These are phyloP conservation scores for Alternaria gansuensis DNA, from an alignment of 2,329 filamentous ascomycete species.

Conservation along the genomic window DNA sequence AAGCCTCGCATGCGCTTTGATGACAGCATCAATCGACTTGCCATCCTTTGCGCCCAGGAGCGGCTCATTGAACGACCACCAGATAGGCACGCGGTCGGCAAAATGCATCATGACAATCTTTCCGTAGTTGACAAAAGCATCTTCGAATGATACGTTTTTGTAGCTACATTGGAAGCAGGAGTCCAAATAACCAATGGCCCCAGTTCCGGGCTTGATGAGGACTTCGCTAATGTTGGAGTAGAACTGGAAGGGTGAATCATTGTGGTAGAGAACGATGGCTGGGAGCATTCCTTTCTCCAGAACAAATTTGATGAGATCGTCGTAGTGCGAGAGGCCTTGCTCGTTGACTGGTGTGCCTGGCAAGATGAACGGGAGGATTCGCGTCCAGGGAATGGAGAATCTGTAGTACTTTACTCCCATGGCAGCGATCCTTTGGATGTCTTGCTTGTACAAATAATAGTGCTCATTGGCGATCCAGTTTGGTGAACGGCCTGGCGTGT, in stretches of 20 bases:
- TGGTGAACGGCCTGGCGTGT: constrained; percentile 17
- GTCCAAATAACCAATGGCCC: constrained; percentile 43
- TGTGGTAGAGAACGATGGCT: constrained; percentile 60
- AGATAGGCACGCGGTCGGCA: constrained; percentile 61
- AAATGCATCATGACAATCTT: constrained; percentile 63
- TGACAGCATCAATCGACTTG: constrained; percentile 47
- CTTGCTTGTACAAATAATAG: constrained; percentile 66
- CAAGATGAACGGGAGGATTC: constrained; percentile 63
- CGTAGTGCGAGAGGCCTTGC: constrained; percentile 62
- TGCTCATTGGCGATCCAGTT: constrained; percentile 58
- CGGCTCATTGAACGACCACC: constrained; percentile 66
- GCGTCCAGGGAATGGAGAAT: constrained; percentile 63
- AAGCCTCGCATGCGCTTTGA: constrained; percentile 60
- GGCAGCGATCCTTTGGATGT: constrained; percentile 62
- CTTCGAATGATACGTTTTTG: constrained; percentile 59
- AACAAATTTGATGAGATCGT: constrained; percentile 63
- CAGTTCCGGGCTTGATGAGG: constrained; percentile 30
- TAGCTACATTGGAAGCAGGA: constrained; percentile 51
- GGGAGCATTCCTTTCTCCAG: constrained; percentile 62
- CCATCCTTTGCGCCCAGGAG: constrained; percentile 56
- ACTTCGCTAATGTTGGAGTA: constrained; percentile 47
- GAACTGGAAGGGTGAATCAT: constrained; percentile 60
- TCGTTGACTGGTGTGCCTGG: constrained; percentile 63
- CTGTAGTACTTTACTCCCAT: constrained; percentile 63
- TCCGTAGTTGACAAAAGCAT: constrained; percentile 64